phyloP scores from a whole-genome alignment of 495 filamentous ascomycete species.

The Collariella sp. region DNA sequence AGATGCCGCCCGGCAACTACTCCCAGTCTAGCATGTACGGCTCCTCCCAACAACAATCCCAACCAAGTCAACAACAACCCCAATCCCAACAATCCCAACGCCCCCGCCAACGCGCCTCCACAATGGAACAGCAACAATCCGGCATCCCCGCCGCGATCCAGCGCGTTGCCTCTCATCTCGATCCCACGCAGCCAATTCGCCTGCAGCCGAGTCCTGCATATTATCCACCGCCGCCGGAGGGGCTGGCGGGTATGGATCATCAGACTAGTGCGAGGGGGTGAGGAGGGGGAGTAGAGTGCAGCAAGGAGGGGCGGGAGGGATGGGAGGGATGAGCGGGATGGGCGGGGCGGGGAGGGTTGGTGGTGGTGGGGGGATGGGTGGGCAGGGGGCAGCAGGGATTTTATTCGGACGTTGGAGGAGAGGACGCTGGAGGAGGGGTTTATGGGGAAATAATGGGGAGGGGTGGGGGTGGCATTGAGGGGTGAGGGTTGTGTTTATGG shows the following conservation, averaged over 20 bases:
- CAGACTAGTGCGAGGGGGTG: constrained; percentile 50
- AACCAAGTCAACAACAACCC: too few species aligned
- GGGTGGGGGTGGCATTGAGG: not conserved
- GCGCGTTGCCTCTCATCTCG: constrained; percentile 91
- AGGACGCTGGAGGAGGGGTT: constrained; percentile 83
- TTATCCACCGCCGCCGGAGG: constrained; percentile 91
- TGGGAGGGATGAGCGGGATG: not conserved
- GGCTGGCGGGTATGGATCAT: constrained; percentile 46
- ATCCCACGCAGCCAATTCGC: constrained; percentile 89
- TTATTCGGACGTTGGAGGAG: constrained; percentile 90
- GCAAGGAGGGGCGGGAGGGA: constrained; percentile 35
- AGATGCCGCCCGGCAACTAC: constrained; percentile 63
- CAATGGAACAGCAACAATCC: constrained; percentile 85
- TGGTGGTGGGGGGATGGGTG: not conserved
- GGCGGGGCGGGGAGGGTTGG: not conserved
- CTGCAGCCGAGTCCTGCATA: constrained; percentile 95
- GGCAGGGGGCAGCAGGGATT: constrained; percentile 59
- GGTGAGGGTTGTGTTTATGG: too few species aligned
- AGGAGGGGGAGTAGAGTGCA: constrained; percentile 69
- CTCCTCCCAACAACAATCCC: too few species aligned
- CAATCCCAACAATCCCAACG: constrained; percentile 51
- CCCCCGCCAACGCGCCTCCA: constrained; percentile 80
- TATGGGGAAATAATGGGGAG: constrained; percentile 24
- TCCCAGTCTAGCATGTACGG: constrained; percentile 62
- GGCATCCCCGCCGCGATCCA: constrained; percentile 91